Base-by-base conservation (phyloP, 2,329 filamentous ascomycete genomes). In the Akanthomyces uredinophilus region DNA sequence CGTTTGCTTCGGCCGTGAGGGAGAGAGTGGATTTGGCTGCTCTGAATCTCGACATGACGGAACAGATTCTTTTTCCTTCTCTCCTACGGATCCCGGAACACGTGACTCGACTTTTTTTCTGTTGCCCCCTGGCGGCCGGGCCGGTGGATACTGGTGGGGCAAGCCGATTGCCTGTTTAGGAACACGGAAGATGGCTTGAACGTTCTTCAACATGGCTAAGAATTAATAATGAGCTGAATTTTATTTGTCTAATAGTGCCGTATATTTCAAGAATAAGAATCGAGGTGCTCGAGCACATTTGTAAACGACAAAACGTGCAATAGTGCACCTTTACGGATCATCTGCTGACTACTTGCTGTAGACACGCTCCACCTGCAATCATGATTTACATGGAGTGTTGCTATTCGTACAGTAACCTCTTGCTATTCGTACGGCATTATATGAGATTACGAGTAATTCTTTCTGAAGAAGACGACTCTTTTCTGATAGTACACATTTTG, bases 1-100 rank as follows among this genome's bases (percentile, higher is more conserved):
- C 18, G 58, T 46, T 46, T 37, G 50, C 50, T 39, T 22, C 18
- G 35, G 50, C 41, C 27, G 29, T 46, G 6, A 20, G 49, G 50
- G 24, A 46, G 58, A 27, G 39, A 18, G 29, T 47, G 49, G 50
- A 60, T 54, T 29, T 60, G 50, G 35, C 50, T 60, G 43, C 58
- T 60, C 2, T 54, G 47, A 46, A 60, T 43, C 41, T 60, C 39
- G 20, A 60, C n/a, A 60, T 54, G 58, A 60, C 58, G 50, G 58
- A 60, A 60, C 58, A 60, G 58, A 60, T 60, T 60, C 58, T 60
- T 60, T 60, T 54, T 44, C 58, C 41, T 60, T 54, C 27, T 44
- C 37, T 60, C 57, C 57, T 53, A 24, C 18, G 37, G 47, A 46
- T 47, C 39, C 55, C 29, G 58, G 5, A 37, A 22, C 58, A 60